Evolutionary conservation across 106 monocot genomes (phyloP).

Genomic region (Dendrobium nobile): DNA sequence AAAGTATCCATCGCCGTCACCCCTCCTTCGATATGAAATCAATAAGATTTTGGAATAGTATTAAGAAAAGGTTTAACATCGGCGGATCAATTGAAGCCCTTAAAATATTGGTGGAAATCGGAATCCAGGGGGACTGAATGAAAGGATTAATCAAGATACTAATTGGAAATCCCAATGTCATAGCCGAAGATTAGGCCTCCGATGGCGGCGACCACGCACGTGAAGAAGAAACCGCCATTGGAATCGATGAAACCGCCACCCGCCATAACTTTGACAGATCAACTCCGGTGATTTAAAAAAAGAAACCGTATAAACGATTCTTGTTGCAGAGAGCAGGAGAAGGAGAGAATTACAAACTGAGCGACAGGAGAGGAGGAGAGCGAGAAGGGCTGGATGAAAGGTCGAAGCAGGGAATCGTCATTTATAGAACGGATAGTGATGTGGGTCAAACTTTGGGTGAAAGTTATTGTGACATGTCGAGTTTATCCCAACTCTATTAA

Average conservation of each 20-base stretch:
- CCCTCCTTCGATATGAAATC: constrained; percentile 1
- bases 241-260: too few species aligned
- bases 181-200: constrained; percentile 22
- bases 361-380: background rate
- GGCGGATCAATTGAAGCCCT: too few species aligned
- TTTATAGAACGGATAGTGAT: too few species aligned
- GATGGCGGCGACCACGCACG: background rate
- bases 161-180: constrained; percentile 4
- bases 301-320: too few species aligned
- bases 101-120: too few species aligned
- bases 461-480: too few species aligned
- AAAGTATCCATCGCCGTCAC: constrained; percentile 44
- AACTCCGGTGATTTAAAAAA: background rate
- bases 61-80: too few species aligned
- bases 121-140: background rate
- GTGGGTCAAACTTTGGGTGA: too few species aligned
- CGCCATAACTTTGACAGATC: background rate
- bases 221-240: too few species aligned
- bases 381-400: background rate
- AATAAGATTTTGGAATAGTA: too few species aligned
- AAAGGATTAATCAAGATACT: constrained; percentile 4
- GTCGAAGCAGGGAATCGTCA: too few species aligned
- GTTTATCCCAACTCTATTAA: too few species aligned
- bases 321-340: background rate
- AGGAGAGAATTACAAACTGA: background rate